phyloP scores from a whole-genome alignment of 495 filamentous ascomycete species.

The Apodospora peruviana region DNA sequence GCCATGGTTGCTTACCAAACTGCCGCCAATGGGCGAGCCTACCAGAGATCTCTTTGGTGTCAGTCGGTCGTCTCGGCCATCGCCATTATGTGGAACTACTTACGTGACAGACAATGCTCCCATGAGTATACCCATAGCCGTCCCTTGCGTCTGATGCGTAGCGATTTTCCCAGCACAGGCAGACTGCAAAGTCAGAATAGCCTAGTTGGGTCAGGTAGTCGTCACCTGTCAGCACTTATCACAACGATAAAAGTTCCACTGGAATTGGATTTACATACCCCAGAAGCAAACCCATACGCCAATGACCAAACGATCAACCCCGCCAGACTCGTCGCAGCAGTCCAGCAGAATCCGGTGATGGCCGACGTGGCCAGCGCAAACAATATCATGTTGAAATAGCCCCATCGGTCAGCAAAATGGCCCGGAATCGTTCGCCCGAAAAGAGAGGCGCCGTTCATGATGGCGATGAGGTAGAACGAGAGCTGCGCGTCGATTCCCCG shows the following conservation, averaged over 20 bases:
- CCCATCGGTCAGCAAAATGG: slow-evolving; percentile 41
- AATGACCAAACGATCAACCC: slow-evolving; percentile 31
- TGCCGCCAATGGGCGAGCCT: slow-evolving; percentile 42
- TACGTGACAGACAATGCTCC: slow-evolving; percentile 27
- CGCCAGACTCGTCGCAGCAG: slow-evolving; percentile 25
- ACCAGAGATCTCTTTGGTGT: slow-evolving; percentile 21
- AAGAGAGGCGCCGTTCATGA: slow-evolving; percentile 43
- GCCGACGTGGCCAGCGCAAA: slow-evolving; percentile 21
- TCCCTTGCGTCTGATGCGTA: slow-evolving; percentile 29
- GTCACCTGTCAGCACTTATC: no score
- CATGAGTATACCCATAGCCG: slow-evolving; percentile 41
- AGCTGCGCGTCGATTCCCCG: slow-evolving; percentile 33
- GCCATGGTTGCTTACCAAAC: slow-evolving; percentile 27
- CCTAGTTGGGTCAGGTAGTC: no score
- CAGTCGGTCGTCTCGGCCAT: not conserved
- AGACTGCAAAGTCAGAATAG: slow-evolving; percentile 15
- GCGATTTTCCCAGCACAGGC: slow-evolving; percentile 18
- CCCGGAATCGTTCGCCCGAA: slow-evolving; percentile 48
- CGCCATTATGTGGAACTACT: not conserved
- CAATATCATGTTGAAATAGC: slow-evolving; percentile 39
- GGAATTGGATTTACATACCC: slow-evolving; percentile 12
- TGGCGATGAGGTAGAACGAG: slow-evolving; percentile 44
- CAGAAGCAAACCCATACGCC: slow-evolving; percentile 24
- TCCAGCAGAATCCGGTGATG: slow-evolving; percentile 35
- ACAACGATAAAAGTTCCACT: not conserved